Percentiles rank a stretch among this genome's conserved stretches.
Conservation (phyloP, 805 yeast genomes). For the Metschnikowia continentalis region DNA sequence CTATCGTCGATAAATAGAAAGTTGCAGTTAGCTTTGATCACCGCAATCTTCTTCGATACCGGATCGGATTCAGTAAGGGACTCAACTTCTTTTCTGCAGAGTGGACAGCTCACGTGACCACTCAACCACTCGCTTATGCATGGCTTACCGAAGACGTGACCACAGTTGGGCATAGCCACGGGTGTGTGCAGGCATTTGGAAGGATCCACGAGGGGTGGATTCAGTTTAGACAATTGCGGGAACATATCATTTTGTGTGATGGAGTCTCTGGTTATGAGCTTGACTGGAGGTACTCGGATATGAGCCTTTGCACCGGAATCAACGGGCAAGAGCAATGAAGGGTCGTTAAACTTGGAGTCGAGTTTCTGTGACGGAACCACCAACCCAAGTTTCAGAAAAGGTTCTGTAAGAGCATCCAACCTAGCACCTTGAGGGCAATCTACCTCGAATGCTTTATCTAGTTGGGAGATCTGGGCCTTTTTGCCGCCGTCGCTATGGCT, state of each 20-base stretch:
- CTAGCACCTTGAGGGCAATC: neutral
- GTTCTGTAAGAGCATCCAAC: slow-evolving; percentile 2
- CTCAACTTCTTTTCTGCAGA: slow-evolving; percentile 18
- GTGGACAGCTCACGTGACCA: slow-evolving; percentile 16
- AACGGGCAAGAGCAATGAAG: slow-evolving; percentile 14
- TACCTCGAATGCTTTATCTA: neutral
- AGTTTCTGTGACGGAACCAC: slow-evolving; percentile 1
- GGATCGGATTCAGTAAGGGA: slow-evolving; percentile 10
- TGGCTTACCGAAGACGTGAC: slow-evolving; percentile 15
- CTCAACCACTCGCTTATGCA: slow-evolving; percentile 19
- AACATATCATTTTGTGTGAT: slow-evolving; percentile 11
- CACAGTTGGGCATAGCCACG: slow-evolving; percentile 17
- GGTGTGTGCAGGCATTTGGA: slow-evolving; percentile 11
- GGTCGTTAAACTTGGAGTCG: slow-evolving; percentile 9
- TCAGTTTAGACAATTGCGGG: slow-evolving; percentile 7
- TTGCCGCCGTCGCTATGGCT: slow-evolving; percentile 2
- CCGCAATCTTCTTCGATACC: slow-evolving; percentile 5
- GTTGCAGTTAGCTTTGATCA: slow-evolving; percentile 10
- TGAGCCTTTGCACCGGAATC: slow-evolving; percentile 8
- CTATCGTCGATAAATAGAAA: slow-evolving; percentile 10
- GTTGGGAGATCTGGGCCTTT: neutral
- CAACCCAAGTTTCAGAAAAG: slow-evolving; percentile 3
- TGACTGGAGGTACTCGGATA: slow-evolving; percentile 11
- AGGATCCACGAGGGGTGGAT: slow-evolving; percentile 1
- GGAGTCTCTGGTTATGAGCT: slow-evolving; percentile 5